Evolutionary conservation across 2,329 filamentous ascomycete species (phyloP), one percentile per base, ranked within the genome.

Genomic region (Apiospora hydei): DNA sequence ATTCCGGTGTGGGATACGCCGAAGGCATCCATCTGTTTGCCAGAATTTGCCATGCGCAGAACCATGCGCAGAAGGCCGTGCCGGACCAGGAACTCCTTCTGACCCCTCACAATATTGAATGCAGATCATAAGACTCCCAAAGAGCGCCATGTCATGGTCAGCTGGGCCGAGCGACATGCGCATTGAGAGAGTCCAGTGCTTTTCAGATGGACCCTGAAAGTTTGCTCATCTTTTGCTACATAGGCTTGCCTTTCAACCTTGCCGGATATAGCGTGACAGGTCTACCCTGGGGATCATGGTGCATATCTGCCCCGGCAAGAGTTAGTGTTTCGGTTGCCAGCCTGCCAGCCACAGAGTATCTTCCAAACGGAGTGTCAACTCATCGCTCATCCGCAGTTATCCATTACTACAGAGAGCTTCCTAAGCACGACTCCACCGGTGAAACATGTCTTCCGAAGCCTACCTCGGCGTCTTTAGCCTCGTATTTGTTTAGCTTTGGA

Each of bases 201-300:
- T 61, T 61, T 61, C 53, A 34, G 53, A 61, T 61, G 53, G 53
- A 61, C 53, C 53, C 53, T 61, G 53, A 61, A 38, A 61, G 53
- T 61, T 61, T 61, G 53, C 53, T 61, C 16, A 61, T 38, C 53
- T 61, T 53, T 38, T 16, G 38, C 53, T 61, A n/a, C n/a, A n/a
- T n/a, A 61, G 30, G 53, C 10, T 61, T 18, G 53, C 53, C 53
- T 61, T 6, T 16, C 34, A 61, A 61, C 53, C 53, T 61, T 61
- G 16, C 53, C 53, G 30, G 10, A 61, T 34, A 57, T 61, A 61
- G 53, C 14, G 30, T 61, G 53, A 61, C 53, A 61, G 53, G 53
- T 61, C 53, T 61, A 61, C 53, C 53, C 53, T 61, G 8, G 53
- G 18, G 34, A 38, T 6, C 16, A 34, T 18, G 21, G 53, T 34